These are phyloP conservation scores for Arthrinium phaeospermum DNA, from an alignment of 2,329 filamentous ascomycete genomes.

Conservation along the genomic window DNA sequence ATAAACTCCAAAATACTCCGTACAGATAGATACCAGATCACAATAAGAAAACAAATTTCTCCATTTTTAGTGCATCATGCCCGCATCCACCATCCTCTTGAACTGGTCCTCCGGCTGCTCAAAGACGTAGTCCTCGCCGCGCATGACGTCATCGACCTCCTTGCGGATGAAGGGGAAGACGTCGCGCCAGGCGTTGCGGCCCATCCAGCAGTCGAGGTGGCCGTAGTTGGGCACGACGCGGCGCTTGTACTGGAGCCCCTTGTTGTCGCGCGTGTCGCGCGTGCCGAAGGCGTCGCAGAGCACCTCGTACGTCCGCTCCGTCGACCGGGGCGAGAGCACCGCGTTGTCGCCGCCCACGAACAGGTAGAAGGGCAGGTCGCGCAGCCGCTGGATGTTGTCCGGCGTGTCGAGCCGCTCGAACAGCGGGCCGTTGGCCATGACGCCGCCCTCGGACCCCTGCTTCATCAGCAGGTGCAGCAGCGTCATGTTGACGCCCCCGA, in stretches of 20 bases:
- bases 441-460: constrained; percentile 57
- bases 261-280: constrained; percentile 32
- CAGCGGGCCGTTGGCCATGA: constrained; percentile 57
- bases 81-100: constrained; percentile 42
- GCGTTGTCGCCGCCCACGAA: constrained; percentile 63
- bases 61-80: background rate
- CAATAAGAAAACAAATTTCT: background rate
- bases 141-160: constrained; percentile 59
- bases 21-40: background rate
- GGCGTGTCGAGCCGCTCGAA: constrained; percentile 53
- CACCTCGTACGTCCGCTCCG: constrained; percentile 58
- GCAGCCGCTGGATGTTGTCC: constrained; percentile 56
- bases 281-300: constrained; percentile 58
- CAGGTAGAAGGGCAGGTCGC: constrained; percentile 59
- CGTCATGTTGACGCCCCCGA: constrained; percentile 67
- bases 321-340: constrained; percentile 59
- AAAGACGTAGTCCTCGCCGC: constrained; percentile 49
- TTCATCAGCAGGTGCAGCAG: constrained; percentile 61
- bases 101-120: constrained; percentile 51
- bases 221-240: constrained; percentile 62
- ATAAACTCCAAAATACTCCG: background rate
- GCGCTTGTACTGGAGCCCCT: constrained; percentile 53
- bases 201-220: constrained; percentile 69
- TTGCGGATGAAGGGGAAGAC: constrained; percentile 62
- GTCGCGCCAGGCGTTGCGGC: constrained; percentile 62